Percentiles rank a stretch among this genome's conserved stretches.
Conservation (phyloP, 306 rosid species). For the Carpinus fangiana region DNA sequence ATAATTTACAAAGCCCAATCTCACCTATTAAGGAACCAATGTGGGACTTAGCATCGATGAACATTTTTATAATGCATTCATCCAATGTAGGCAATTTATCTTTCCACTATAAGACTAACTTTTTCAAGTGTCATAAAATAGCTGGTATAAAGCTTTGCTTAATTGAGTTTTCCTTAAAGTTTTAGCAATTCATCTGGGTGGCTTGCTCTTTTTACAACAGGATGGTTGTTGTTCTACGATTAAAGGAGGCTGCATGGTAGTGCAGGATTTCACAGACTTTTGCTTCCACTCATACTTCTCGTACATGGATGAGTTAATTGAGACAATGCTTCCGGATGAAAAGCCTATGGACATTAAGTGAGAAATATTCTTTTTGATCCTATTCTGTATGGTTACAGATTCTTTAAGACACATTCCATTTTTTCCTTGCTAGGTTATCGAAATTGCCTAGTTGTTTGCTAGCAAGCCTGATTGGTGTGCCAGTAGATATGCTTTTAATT, state of each 20-base stretch:
- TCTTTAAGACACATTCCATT: background rate
- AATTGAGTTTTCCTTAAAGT: background rate
- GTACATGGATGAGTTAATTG: slow-evolving; percentile 79
- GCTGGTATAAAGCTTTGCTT: background rate
- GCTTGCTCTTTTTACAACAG: slow-evolving; percentile 33
- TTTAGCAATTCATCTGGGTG: background rate
- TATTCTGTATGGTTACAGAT: background rate
- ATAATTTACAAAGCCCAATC: no score
- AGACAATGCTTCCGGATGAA: slow-evolving; percentile 51
- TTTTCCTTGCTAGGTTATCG: slow-evolving; percentile 42
- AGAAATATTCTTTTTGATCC: slow-evolving; percentile 10
- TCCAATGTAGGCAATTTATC: no score
- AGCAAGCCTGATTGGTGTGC: slow-evolving; percentile 57
- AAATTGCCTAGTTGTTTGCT: slow-evolving; percentile 67
- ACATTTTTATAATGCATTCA: no score
- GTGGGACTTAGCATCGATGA: no score
- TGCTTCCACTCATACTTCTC: slow-evolving; percentile 87
- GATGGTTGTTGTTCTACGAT: slow-evolving; percentile 76
- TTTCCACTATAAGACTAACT: no score
- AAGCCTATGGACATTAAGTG: slow-evolving; percentile 64
- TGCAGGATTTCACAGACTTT: slow-evolving; percentile 69
- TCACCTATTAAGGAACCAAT: no score
- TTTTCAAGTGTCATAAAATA: background rate
- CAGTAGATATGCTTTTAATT: slow-evolving; percentile 50
- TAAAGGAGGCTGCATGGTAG: slow-evolving; percentile 58